Percentiles rank a stretch among this genome's conserved stretches.
Evolutionary conservation across 2,329 filamentous ascomycete genomes (phyloP).

Genomic region (Penicillium sp.): DNA sequence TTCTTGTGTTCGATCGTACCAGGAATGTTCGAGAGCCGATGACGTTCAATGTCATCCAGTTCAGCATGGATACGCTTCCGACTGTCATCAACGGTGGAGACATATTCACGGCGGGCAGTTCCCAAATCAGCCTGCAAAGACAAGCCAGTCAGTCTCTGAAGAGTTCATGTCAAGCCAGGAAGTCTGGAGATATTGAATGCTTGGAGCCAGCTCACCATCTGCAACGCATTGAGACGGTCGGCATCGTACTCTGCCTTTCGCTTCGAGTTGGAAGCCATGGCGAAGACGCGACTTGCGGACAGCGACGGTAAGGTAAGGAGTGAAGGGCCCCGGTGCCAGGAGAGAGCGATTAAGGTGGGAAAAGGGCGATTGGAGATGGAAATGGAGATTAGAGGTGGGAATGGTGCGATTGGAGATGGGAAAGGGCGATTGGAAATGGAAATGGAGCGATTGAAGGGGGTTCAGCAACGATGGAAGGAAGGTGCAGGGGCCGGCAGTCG

Average conservation of each 20-base stretch:
- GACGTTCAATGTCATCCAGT: slow-evolving; percentile 32
- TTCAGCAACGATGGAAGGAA: no score
- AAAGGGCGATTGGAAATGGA: neutral
- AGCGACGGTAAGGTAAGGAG: neutral
- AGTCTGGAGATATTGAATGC: slow-evolving; percentile 34
- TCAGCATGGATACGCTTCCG: slow-evolving; percentile 14
- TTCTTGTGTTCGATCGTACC: slow-evolving; percentile 29
- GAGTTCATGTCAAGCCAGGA: neutral
- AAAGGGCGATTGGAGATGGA: neutral
- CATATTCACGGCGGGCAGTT: slow-evolving; percentile 37
- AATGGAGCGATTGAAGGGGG: neutral
- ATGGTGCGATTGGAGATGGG: neutral
- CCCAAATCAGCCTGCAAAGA: slow-evolving; percentile 41
- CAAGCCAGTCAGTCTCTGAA: neutral
- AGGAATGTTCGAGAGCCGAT: slow-evolving; percentile 31
- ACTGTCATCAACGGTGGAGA: slow-evolving; percentile 36
- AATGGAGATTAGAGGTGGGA: neutral
- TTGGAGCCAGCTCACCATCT: neutral
- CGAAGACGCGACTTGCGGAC: neutral
- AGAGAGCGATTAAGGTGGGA: neutral
- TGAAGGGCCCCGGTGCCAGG: neutral
- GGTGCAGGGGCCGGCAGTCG: no score
- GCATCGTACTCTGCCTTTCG: neutral
- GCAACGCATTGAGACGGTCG: neutral
- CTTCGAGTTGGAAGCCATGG: neutral